These are phyloP conservation scores for Mucor circinelloides DNA, from an alignment of 371 early-diverging fungal species.

Conservation along the genomic window DNA sequence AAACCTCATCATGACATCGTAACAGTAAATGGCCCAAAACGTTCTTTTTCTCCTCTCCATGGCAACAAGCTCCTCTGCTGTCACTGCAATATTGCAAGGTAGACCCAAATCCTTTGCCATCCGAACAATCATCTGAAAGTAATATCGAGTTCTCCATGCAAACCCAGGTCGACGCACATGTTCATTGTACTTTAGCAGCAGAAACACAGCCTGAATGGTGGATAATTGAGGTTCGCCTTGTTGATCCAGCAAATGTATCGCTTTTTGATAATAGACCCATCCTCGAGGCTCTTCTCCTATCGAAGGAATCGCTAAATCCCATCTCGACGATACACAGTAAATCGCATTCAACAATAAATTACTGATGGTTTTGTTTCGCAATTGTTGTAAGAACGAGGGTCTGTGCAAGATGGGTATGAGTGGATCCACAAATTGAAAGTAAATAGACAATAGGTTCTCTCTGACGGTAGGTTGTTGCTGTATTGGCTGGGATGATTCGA, in stretches of 20 bases:
- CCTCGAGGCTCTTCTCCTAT: conserved; percentile 29
- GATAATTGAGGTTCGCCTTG: conserved; percentile 24
- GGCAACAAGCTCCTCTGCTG: conserved; percentile 2
- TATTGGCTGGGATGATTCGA: background rate
- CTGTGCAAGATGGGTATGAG: conserved; percentile 67
- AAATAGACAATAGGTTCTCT: conserved; percentile 56
- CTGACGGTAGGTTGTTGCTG: conserved; percentile 2
- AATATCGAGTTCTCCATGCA: conserved; percentile 30
- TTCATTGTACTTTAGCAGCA: conserved; percentile 42
- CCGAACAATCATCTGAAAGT: conserved; percentile 29
- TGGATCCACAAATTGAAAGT: conserved; percentile 70
- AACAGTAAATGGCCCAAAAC: conserved; percentile 37
- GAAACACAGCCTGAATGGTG: conserved; percentile 32
- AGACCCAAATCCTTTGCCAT: conserved; percentile 37
- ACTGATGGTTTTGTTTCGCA: conserved; percentile 5
- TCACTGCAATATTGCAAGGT: conserved; percentile 2
- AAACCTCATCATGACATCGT: conserved; percentile 42
- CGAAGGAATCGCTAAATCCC: conserved; percentile 17
- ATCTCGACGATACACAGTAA: conserved; percentile 34
- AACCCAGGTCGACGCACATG: conserved; percentile 35
- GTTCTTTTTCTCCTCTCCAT: conserved; percentile 28
- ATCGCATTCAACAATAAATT: conserved; percentile 33
- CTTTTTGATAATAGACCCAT: conserved; percentile 30
- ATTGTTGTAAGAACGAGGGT: conserved; percentile 35
- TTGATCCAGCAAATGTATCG: conserved; percentile 25